Conservation (phyloP, 345 rosid species). For the Barbarea vulgaris region DNA sequence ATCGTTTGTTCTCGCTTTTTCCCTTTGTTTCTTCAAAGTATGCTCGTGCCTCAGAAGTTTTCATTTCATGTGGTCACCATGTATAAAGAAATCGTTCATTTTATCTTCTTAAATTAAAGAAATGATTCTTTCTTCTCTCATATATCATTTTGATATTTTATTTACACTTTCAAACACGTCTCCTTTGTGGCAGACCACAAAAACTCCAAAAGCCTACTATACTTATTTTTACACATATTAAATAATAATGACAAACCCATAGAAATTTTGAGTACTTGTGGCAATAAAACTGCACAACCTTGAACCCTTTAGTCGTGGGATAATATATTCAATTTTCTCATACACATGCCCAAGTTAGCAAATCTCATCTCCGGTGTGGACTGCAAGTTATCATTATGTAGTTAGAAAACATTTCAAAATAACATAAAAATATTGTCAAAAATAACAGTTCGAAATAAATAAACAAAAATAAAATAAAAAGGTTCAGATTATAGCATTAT, state of each 20-base stretch:
- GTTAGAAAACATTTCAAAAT: neutral
- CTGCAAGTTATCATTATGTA: neutral
- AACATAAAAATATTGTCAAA: too few species aligned
- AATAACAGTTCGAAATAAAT: neutral
- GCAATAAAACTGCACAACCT: neutral
- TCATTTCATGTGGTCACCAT: slow-evolving; percentile 35
- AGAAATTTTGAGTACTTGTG: neutral
- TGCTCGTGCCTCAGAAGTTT: slow-evolving; percentile 38
- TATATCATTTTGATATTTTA: slow-evolving; percentile 16
- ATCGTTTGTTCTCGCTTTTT: slow-evolving; percentile 3
- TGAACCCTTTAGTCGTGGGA: neutral
- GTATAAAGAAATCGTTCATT: slow-evolving; percentile 23
- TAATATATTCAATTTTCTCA: neutral
- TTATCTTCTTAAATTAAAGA: slow-evolving; percentile 8
- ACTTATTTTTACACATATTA: neutral
- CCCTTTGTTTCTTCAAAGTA: slow-evolving; percentile 14
- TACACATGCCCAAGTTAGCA: neutral
- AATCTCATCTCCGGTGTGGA: neutral
- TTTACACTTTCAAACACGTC: slow-evolving; percentile 43
- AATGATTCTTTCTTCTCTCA: slow-evolving; percentile 21
- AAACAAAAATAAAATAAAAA: neutral
- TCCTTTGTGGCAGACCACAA: slow-evolving; percentile 42
- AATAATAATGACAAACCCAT: neutral
- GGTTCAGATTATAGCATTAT: neutral
- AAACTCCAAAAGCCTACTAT: slow-evolving; percentile 30